Evolutionary conservation across 78 protist species (phyloP).

Genomic region (Planoprotostelium fungivorum): DNA sequence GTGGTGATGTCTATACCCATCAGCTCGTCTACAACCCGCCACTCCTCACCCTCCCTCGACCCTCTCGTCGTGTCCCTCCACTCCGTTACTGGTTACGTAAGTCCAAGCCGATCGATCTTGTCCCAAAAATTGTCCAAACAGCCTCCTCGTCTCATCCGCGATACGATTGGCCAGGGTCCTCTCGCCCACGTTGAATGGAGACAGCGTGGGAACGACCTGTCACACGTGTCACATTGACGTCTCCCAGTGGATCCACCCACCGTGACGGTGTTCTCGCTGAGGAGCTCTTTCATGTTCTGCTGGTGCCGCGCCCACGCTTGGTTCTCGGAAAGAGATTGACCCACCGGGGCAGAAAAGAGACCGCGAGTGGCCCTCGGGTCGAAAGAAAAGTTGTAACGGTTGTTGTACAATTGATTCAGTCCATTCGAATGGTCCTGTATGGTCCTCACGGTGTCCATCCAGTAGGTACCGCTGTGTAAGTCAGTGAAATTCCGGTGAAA

Average conservation of each 20-base stretch:
- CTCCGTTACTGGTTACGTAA: background rate
- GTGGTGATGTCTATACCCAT: background rate
- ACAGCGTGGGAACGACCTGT: background rate
- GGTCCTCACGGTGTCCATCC: background rate
- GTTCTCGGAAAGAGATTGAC: background rate
- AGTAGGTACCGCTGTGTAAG: background rate
- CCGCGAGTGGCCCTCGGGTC: background rate
- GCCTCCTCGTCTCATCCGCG: background rate
- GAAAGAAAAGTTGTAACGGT: background rate
- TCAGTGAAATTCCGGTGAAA: background rate
- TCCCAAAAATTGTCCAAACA: slow-evolving; percentile 1
- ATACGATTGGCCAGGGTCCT: background rate
- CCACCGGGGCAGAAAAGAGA: background rate
- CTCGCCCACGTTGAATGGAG: background rate
- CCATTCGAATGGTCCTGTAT: background rate
- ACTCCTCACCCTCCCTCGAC: too few relatives aligned
- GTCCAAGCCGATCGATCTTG: background rate
- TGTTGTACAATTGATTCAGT: background rate
- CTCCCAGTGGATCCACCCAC: background rate
- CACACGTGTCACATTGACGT: background rate
- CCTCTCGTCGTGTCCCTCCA: background rate
- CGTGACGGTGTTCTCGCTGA: background rate
- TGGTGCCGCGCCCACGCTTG: background rate
- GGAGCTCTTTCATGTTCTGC: background rate
- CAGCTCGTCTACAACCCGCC: background rate